Evolutionary conservation across 139 green algal genomes (phyloP).

Genomic region (Diplosphaera chodatii): DNA sequence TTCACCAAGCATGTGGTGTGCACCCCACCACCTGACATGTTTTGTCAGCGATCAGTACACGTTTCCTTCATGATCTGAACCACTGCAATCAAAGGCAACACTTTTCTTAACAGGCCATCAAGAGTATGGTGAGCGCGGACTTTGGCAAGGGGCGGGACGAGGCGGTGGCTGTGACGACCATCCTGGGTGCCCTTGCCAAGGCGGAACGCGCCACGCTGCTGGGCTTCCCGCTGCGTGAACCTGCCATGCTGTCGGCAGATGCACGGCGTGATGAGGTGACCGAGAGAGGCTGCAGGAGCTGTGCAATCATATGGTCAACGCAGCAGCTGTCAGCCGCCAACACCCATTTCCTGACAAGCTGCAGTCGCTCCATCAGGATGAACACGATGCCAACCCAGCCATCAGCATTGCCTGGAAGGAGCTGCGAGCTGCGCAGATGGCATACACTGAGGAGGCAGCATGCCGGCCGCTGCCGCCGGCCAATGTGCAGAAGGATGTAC

Average conservation of each 20-base stretch:
- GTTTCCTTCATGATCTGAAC: too few relatives aligned
- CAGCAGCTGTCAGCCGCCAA: too few relatives aligned
- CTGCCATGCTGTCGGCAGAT: conserved; percentile 13
- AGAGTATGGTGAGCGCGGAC: conserved; percentile 34
- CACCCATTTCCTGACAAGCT: too few relatives aligned
- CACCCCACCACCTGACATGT: too few relatives aligned
- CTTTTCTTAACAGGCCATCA: conserved; percentile 30
- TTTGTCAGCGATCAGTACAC: too few relatives aligned
- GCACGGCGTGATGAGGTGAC: neutral
- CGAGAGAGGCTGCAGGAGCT: neutral
- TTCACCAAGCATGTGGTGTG: too few relatives aligned
- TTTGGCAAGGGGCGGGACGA: conserved; percentile 47
- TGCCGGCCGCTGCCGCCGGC: conserved; percentile 17
- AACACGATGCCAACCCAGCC: too few relatives aligned
- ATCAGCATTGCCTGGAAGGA: too few relatives aligned
- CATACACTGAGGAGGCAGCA: conserved; percentile 22
- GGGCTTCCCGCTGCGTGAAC: conserved; percentile 24
- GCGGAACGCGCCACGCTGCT: conserved; percentile 56
- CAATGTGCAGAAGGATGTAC: conserved; percentile 10
- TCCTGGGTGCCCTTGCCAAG: conserved; percentile 71
- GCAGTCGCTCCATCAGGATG: too few relatives aligned
- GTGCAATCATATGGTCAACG: too few relatives aligned
- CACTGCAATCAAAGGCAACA: too few relatives aligned
- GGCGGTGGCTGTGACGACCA: conserved; percentile 34
- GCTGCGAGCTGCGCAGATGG: conserved; percentile 19